A percentile compares a stretch with the other conserved stretches of the same genome.
These are phyloP conservation scores for Podaxis sp. DNA, from an alignment of 768 basidiomycete genomes.

Conservation along the genomic window DNA sequence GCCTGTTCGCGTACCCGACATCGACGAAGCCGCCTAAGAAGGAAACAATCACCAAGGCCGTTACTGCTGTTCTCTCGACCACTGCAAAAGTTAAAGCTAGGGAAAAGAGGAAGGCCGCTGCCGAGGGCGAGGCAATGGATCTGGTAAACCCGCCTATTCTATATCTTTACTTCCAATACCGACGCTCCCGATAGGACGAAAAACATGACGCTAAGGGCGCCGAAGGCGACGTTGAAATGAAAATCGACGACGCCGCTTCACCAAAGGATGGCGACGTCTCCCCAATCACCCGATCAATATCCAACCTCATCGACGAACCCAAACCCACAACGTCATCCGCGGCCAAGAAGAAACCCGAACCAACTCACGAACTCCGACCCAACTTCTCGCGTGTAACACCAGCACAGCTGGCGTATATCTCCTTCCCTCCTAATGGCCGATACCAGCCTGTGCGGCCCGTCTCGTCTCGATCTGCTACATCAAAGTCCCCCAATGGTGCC, in stretches of 20 bases:
- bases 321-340: slow-evolving; percentile 31
- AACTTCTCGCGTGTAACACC: slow-evolving; percentile 95
- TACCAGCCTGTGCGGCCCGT: slow-evolving; percentile 90
- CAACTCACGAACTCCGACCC: slow-evolving; percentile 64
- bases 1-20: slow-evolving; percentile 88
- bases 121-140: slow-evolving; percentile 80
- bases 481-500: slow-evolving; percentile 26
- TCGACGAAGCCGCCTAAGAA: slow-evolving; percentile 87
- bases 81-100: slow-evolving; percentile 96
- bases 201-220: slow-evolving; percentile 31
- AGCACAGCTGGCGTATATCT: slow-evolving; percentile 78
- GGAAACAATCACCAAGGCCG: slow-evolving; percentile 88
- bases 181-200: slow-evolving; percentile 33
- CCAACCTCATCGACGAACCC: slow-evolving; percentile 40
- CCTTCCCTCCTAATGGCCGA: slow-evolving; percentile 73
- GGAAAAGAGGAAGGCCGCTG: slow-evolving; percentile 87
- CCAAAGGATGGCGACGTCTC: slow-evolving; percentile 53
- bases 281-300: slow-evolving; percentile 50
- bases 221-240: slow-evolving; percentile 75
- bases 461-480: slow-evolving; percentile 37
- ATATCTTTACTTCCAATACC: slow-evolving; percentile 43
- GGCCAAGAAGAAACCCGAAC: slow-evolving; percentile 65
- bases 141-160: slow-evolving; percentile 45
- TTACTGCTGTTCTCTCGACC: slow-evolving; percentile 92
- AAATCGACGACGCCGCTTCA: slow-evolving; percentile 43